Conservation (phyloP, 1,284 basidiomycete species). For the Vanrija pseudolonga region DNA sequence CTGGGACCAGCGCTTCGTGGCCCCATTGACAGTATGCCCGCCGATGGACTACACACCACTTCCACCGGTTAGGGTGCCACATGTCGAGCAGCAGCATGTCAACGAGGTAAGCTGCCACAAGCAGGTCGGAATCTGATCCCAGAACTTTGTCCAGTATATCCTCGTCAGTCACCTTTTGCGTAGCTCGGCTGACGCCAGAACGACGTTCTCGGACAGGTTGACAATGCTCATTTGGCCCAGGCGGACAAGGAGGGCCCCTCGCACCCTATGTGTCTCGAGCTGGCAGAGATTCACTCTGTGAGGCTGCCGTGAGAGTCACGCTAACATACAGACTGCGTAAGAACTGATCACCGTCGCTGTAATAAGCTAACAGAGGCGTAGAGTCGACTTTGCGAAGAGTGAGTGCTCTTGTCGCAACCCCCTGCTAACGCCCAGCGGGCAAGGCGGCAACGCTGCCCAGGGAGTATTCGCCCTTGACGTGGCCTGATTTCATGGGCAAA, state of each 20-base stretch:
- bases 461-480: constrained; percentile 25
- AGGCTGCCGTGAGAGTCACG: constrained; percentile 7
- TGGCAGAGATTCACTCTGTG: constrained; percentile 41
- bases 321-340: constrained; percentile 37
- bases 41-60: constrained; percentile 47
- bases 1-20: constrained; percentile 46
- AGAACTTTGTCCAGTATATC: constrained; percentile 47
- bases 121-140: neutral
- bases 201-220: constrained; percentile 47
- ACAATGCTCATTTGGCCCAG: constrained; percentile 44
- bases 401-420: neutral
- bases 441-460: constrained; percentile 34
- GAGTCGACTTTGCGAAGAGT: constrained; percentile 51
- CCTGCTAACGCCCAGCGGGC: constrained; percentile 30
- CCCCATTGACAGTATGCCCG: constrained; percentile 23
- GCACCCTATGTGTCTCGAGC: constrained; percentile 18
- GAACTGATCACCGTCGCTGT: constrained; percentile 1
- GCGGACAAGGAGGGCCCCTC: constrained; percentile 28
- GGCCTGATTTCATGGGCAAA: constrained; percentile 51
- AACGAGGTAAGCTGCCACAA: constrained; percentile 34
- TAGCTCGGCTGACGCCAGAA: constrained; percentile 19
- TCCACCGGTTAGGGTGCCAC: constrained; percentile 27
- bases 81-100: constrained; percentile 40
- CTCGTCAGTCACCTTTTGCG: constrained; percentile 16
- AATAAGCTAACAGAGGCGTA: constrained; percentile 5